Evolutionary conservation across 2,329 filamentous ascomycete genomes (phyloP), one percentile per base, ranked within the genome.

Genomic region (Hymenotorrendiella dingleyae): DNA sequence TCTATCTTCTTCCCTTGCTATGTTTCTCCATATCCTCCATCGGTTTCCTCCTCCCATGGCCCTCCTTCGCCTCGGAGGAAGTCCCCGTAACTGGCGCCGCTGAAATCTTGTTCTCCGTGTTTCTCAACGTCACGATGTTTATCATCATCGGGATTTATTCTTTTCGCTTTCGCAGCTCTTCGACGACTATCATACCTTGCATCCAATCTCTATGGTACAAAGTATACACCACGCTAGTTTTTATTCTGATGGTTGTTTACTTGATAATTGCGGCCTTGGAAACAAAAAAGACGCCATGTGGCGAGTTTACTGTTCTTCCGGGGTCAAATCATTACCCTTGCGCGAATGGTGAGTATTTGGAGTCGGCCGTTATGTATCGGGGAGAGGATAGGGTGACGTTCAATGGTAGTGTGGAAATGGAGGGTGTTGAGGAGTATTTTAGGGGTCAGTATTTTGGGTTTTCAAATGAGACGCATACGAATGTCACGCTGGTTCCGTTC

Each of bases 131-230:
- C 6, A 22, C 17, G 4, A 36, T 36, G 34, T 9, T 24, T 4
- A 2, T 39, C 9, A 39, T 39, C 4, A 22, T 39, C 10, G 12
- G 32, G 2, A 17, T 29, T 11, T 36, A 36, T 19, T 35, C 16
- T 14, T 30, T 21, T 11, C n/a, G n/a, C n/a, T n/a, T n/a, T n/a
- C n/a, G n/a, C n/a, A n/a, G n/a, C n/a, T n/a, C n/a, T n/a, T n/a
- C n/a, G n/a, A 37, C 40, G 10, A 30, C 27, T 10, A 37, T 43
- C 6, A 37, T 43, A 4, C 40, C 40, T 4, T 43, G 40, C 27
- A 26, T 43, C 26, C 32, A 36, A 16, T 43, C 40, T 5, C 10
- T 30, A 20, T 36, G 27, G 33, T 43, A 43, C 23, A 43, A 43
- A 12, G 14, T 37, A 3, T 36, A 43, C 16, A 43, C 40, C 3